Conservation (phyloP, 2,329 filamentous ascomycete genomes). For the Colletotrichum orchidophilum region DNA sequence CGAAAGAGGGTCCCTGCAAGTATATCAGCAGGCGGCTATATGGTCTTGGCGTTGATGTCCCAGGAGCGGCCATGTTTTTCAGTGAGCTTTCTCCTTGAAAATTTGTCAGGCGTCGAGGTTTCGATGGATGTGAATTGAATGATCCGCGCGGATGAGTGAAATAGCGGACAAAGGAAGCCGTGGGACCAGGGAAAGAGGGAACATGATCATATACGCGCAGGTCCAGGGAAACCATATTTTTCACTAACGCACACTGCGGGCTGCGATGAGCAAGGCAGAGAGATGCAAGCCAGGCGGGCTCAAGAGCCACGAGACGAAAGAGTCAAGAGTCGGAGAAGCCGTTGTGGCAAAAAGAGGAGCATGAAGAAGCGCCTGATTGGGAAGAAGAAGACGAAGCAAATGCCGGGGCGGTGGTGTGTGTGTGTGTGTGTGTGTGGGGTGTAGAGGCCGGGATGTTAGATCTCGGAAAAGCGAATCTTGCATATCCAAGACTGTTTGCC, state of each 20-base stretch:
- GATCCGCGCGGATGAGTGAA: conserved; percentile 12
- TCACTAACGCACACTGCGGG: not conserved
- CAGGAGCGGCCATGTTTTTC: not conserved
- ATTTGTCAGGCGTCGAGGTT: not conserved
- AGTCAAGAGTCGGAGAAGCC: not conserved
- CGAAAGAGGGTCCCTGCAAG: conserved; percentile 1
- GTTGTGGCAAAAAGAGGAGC: not conserved
- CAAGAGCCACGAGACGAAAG: not conserved
- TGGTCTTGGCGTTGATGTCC: not conserved
- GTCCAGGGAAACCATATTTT: not conserved
- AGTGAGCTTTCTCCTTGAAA: not conserved
- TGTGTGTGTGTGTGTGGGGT: not conserved
- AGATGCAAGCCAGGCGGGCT: not conserved
- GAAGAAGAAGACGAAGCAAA: not conserved
- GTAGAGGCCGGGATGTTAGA: not conserved
- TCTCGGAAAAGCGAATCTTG: conserved; percentile 21
- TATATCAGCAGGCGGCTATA: conserved; percentile 16
- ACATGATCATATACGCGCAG: not conserved
- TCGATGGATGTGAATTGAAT: not conserved
- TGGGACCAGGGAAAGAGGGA: not conserved
- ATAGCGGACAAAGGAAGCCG: not conserved
- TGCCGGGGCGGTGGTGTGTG: not conserved
- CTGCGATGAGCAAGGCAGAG: not conserved
- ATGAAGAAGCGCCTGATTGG: not conserved
- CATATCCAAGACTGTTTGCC: not conserved